phyloP scores from a whole-genome alignment of 805 yeast genomes.

The Torulaspora quercuum region DNA sequence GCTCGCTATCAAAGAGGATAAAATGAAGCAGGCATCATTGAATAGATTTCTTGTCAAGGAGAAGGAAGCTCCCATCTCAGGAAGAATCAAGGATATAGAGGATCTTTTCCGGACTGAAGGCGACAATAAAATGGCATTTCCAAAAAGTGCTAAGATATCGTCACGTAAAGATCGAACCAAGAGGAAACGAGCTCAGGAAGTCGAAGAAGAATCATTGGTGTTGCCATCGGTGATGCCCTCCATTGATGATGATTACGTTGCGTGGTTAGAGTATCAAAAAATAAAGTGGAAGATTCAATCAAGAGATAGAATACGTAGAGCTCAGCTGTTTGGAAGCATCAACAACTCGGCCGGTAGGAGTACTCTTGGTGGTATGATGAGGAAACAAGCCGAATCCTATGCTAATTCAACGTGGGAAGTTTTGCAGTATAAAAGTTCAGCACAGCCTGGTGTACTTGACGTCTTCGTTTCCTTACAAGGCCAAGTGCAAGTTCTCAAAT shows the following conservation, averaged over 20 bases:
- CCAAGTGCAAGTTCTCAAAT: slow-evolving; percentile 66
- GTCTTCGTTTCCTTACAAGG: slow-evolving; percentile 68
- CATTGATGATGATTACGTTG: slow-evolving; percentile 61
- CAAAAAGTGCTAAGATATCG: slow-evolving; percentile 39
- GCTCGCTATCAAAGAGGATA: slow-evolving; percentile 59
- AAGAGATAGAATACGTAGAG: slow-evolving; percentile 67
- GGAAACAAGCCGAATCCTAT: slow-evolving; percentile 73
- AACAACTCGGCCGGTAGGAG: slow-evolving; percentile 52
- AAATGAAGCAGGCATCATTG: slow-evolving; percentile 66
- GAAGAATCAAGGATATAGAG: slow-evolving; percentile 64
- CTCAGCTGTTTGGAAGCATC: slow-evolving; percentile 71
- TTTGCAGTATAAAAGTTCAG: slow-evolving; percentile 60
- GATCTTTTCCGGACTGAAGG: slow-evolving; percentile 48
- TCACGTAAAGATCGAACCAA: slow-evolving; percentile 34
- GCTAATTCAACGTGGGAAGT: slow-evolving; percentile 84
- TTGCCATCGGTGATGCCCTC: slow-evolving; percentile 52
- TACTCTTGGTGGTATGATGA: slow-evolving; percentile 63
- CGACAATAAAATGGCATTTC: slow-evolving; percentile 26
- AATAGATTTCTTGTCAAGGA: slow-evolving; percentile 52
- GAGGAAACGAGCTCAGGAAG: slow-evolving; percentile 35
- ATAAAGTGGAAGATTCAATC: slow-evolving; percentile 82
- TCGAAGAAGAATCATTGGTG: slow-evolving; percentile 46
- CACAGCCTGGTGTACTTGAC: slow-evolving; percentile 68
- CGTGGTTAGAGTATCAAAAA: slow-evolving; percentile 71
- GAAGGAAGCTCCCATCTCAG: slow-evolving; percentile 39